Conservation (phyloP, 75 land plant genomes). For the Selaginella tamariscina region DNA sequence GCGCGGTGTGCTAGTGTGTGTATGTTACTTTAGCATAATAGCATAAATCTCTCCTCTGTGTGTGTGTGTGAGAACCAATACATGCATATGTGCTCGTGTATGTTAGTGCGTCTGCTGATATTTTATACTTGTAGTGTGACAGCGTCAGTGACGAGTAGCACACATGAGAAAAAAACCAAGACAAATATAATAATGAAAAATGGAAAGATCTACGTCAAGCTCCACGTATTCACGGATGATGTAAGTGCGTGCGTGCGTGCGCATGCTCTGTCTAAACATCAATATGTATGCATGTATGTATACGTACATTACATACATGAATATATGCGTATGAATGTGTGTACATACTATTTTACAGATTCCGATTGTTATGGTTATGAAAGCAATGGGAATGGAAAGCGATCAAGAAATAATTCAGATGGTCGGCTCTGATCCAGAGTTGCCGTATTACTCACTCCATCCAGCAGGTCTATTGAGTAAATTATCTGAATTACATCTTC, state of each 20-base stretch:
- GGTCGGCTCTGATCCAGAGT: slow-evolving; percentile 88
- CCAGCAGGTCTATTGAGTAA: slow-evolving; percentile 52
- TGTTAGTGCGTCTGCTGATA: background rate
- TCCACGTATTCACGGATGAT: slow-evolving; percentile 51
- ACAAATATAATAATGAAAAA: slow-evolving; percentile 78
- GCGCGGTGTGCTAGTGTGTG: too few species aligned
- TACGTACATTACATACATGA: too few species aligned
- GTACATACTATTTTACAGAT: slow-evolving; percentile 44
- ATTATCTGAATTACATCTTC: too few species aligned
- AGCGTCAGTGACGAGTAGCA: slow-evolving; percentile 95
- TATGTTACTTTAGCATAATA: too few species aligned
- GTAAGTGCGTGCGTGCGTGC: slow-evolving; percentile 21
- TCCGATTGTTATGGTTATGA: slow-evolving; percentile 82
- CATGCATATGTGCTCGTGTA: too few species aligned
- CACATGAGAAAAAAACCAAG: slow-evolving; percentile 75
- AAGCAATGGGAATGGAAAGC: slow-evolving; percentile 98
- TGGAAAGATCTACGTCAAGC: slow-evolving; percentile 53
- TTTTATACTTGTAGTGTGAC: slow-evolving; percentile 36
- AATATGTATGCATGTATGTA: background rate
- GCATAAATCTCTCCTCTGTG: too few species aligned
- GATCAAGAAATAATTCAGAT: slow-evolving; percentile 97
- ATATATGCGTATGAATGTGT: too few species aligned
- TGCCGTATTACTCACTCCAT: slow-evolving; percentile 61
- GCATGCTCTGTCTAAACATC: background rate
- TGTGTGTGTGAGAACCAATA: too few species aligned